Evolutionary conservation across 2,329 filamentous ascomycete species (phyloP).

Genomic region (Didymella pinodella): DNA sequence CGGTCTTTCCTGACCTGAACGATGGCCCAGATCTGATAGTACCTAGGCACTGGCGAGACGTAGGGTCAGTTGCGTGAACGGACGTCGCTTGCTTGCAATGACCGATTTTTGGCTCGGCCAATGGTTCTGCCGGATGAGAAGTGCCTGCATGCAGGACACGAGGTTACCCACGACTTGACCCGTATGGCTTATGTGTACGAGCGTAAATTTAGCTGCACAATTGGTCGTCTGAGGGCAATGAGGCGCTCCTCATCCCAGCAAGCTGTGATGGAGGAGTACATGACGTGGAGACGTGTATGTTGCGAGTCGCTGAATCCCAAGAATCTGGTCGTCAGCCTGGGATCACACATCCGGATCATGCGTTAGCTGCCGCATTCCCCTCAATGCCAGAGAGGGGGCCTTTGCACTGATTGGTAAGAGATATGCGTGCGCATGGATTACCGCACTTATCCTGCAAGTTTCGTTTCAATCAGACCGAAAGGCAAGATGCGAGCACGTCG

Average conservation of each 20-base stretch:
- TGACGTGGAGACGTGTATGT: slow-evolving; percentile 17
- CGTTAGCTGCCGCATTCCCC: slow-evolving; percentile 23
- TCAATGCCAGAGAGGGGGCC: slow-evolving; percentile 15
- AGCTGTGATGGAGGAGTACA: slow-evolving; percentile 11
- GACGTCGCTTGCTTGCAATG: slow-evolving; percentile 8
- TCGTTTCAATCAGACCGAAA: slow-evolving; percentile 5
- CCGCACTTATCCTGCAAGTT: slow-evolving; percentile 10
- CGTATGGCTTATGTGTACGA: slow-evolving; percentile 10
- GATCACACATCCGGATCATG: slow-evolving; percentile 20
- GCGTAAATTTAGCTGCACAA: not conserved
- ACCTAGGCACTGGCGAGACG: not conserved
- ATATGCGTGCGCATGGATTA: slow-evolving; percentile 17
- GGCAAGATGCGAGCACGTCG: slow-evolving; percentile 5
- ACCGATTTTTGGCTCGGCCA: slow-evolving; percentile 1
- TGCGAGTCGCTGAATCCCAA: slow-evolving; percentile 21
- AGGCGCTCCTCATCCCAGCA: slow-evolving; percentile 7
- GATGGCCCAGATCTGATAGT: not conserved
- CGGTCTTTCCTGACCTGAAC: not conserved
- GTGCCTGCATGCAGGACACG: slow-evolving; percentile 18
- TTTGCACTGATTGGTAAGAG: slow-evolving; percentile 19
- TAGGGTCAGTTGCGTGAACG: not conserved
- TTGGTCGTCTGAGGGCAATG: slow-evolving; percentile 3
- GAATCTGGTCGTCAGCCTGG: slow-evolving; percentile 18
- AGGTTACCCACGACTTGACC: slow-evolving; percentile 8
- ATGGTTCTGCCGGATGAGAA: slow-evolving; percentile 9